Evolutionary conservation across 2,329 filamentous ascomycete species (phyloP), one percentile per base, ranked within the genome.

Genomic region (Davidsoniella neocaledoniae): DNA sequence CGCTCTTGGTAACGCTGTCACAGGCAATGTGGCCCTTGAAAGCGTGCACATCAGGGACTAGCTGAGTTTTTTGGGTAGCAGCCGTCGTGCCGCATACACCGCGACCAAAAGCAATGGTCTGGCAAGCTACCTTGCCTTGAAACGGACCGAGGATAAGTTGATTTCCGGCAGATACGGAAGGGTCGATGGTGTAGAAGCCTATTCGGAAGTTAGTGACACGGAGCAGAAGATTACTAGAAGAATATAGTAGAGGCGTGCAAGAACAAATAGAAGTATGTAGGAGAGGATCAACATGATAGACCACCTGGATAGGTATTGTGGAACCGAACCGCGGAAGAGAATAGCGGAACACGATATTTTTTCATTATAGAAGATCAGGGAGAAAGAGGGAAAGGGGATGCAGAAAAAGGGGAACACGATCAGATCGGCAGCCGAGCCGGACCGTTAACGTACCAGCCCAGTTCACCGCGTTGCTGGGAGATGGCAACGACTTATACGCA

Each of bases 1-100:
- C 85, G 60, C 84, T 88, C 65, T 69, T 75, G 58, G 77, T 85
- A 51, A 77, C 80, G 3, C 76, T 74, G 62, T 91, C 85, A 61
- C 85, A 90, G 8, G 85, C 83, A 59, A 91, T 88, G 61, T 90
- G 85, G 2, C 83, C 84, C 0, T 82, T 81, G 58, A 90, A 90
- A 47, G 66, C 59, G 41, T 85, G 79, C 6, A 91, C 83, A 61
- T 91, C 79, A 10, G 68, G 65, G 0, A 82, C 73, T 5, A 87
- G 61, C 64, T 85, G 81, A 9, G 83, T 87, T 53, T 65, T 60
- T 42, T 64, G 64, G 3, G 67, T 72, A 21, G 70, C 60, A 1
- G 83, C 84, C 0, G 83, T 83, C 5, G 75, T 66, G 2, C 85
- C 85, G 61, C 85, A 90, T 4, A 91, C 85, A 26, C 85, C 85